These are phyloP conservation scores for Penicillium angulare DNA, from an alignment of 495 filamentous ascomycete species.

Conservation along the genomic window DNA sequence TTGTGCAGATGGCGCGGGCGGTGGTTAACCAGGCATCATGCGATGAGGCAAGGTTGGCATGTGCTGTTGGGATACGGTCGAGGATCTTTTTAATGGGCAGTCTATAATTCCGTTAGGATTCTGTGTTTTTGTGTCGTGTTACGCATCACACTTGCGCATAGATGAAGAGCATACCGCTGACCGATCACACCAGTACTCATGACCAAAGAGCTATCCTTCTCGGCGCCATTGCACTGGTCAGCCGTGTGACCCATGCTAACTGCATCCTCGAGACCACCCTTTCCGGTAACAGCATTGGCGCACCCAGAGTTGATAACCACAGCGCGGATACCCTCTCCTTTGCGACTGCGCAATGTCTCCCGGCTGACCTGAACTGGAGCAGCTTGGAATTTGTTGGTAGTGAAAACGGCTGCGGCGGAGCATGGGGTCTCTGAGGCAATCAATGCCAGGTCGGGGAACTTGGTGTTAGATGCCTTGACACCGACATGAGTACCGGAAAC, in stretches of 20 bases:
- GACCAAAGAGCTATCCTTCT: constrained; percentile 71
- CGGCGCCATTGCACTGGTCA: constrained; percentile 64
- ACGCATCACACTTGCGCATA: too few species aligned
- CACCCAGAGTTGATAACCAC: constrained; percentile 95
- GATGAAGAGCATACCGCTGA: constrained; percentile 66
- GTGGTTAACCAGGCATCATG: constrained; percentile 85
- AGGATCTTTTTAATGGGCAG: constrained; percentile 91
- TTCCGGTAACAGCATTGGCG: constrained; percentile 96
- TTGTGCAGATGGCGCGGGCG: constrained; percentile 95
- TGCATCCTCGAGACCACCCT: constrained; percentile 87
- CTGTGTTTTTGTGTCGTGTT: too few species aligned
- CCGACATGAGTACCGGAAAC: constrained; percentile 88
- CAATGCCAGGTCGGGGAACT: constrained; percentile 84
- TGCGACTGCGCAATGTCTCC: constrained; percentile 61
- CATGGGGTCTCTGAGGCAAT: constrained; percentile 85
- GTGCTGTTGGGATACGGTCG: constrained; percentile 71
- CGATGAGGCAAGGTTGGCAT: constrained; percentile 62
- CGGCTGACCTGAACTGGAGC: constrained; percentile 86
- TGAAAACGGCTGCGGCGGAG: constrained; percentile 92
- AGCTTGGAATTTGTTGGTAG: constrained; percentile 97
- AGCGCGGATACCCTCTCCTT: constrained; percentile 69
- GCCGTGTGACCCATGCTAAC: constrained; percentile 74
- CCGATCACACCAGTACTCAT: constrained; percentile 99
- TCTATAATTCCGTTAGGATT: constrained; percentile 37
- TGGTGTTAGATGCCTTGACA: constrained; percentile 88